Conservation (phyloP, 164 flowering plant genomes). For the Vitis vinifera region ASM3070453v1 NC_081807.1:7953501-7954000, state of each 20-base stretch:
- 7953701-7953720: too few species aligned
- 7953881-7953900: neutral
- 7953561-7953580: slow-evolving; percentile 10
- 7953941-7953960: too few species aligned
- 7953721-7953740: neutral
- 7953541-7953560: too few species aligned
- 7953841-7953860: slow-evolving; percentile 12
- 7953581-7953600: slow-evolving; percentile 45
- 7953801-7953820: slow-evolving; percentile 15
- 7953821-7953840: slow-evolving; percentile 14
- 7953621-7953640: slow-evolving; percentile 36
- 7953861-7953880: slow-evolving; percentile 7
- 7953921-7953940: too few species aligned
- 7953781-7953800: slow-evolving; percentile 24
- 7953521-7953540: too few species aligned
- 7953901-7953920: too few species aligned
- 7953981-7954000: neutral
- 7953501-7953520: too few species aligned
- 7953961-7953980: too few species aligned
- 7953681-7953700: too few species aligned
- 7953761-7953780: slow-evolving; percentile 33
- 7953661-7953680: too few species aligned
- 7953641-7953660: too few species aligned
- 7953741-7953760: slow-evolving; percentile 24
- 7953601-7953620: slow-evolving; percentile 13